Percentiles rank a stretch among this genome's conserved stretches.
phyloP scores from a whole-genome alignment of 2,329 filamentous ascomycete genomes.

The Cercospora sojina region DNA sequence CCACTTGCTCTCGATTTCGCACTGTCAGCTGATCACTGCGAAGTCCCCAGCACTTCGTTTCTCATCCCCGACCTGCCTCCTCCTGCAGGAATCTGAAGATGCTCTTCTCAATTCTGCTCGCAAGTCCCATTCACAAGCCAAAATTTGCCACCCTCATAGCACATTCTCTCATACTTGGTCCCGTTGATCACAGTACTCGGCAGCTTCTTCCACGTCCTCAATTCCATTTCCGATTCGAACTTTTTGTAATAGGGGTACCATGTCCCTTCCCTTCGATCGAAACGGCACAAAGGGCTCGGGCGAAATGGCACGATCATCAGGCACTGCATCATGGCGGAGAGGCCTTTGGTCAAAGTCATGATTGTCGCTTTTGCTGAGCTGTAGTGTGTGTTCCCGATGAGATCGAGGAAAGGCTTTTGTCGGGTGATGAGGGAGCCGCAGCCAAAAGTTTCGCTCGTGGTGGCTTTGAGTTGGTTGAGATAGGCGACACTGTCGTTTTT shows the following conservation, averaged over 20 bases:
- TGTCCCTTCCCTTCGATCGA: slow-evolving; percentile 4
- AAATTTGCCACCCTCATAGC: background rate
- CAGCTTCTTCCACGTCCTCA: background rate
- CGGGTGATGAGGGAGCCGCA: background rate
- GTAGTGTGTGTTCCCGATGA: background rate
- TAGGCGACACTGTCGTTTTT: background rate
- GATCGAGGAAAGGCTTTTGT: background rate
- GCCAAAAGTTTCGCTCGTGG: background rate
- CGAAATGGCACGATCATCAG: background rate
- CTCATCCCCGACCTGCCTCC: background rate
- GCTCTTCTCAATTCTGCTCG: background rate
- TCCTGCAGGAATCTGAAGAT: background rate
- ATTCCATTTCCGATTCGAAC: background rate
- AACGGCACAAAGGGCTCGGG: background rate
- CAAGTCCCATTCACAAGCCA: slow-evolving; percentile 2
- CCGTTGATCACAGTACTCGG: background rate
- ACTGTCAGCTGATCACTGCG: background rate
- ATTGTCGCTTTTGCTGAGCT: background rate
- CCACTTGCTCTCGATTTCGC: background rate
- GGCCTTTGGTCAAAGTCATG: background rate
- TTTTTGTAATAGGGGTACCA: slow-evolving; percentile 2
- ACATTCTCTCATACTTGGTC: background rate
- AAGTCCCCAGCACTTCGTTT: background rate
- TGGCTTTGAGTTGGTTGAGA: background rate
- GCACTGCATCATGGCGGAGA: background rate